Conservation (phyloP, 1,284 basidiomycete genomes). For the Irpex rosettiformis region DNA sequence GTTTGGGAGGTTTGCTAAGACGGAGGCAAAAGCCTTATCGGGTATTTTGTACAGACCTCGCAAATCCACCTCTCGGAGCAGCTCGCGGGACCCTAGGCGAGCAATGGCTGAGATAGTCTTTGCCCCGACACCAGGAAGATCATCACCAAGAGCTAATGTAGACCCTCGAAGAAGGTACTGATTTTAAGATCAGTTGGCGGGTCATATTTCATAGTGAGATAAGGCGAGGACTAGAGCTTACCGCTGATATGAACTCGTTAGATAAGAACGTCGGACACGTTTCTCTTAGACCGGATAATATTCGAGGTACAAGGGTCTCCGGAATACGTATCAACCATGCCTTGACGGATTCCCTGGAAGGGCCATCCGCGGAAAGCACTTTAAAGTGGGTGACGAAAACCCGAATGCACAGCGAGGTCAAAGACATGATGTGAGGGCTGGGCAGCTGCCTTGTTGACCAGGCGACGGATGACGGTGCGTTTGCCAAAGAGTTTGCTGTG, state of each 20-base stretch:
- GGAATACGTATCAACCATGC: conserved; percentile 46
- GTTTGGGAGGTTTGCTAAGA: conserved; percentile 41
- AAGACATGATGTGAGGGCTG: conserved; percentile 29
- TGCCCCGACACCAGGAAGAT: conserved; percentile 49
- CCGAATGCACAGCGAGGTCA: conserved; percentile 48
- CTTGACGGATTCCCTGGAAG: conserved; percentile 37
- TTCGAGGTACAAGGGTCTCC: conserved; percentile 44
- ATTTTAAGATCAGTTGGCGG: not conserved
- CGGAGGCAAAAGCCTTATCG: conserved; percentile 48
- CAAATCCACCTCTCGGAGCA: conserved; percentile 48
- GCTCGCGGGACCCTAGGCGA: conserved; percentile 24
- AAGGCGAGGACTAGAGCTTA: conserved; percentile 26
- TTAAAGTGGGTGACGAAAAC: conserved; percentile 47
- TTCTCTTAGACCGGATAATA: conserved; percentile 48
- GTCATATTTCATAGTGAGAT: not conserved
- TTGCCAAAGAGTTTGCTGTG: conserved; percentile 29
- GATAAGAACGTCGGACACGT: conserved; percentile 42
- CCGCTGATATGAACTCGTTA: conserved; percentile 56
- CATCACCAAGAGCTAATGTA: conserved; percentile 40
- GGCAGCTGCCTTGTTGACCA: conserved; percentile 43
- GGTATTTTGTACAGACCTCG: conserved; percentile 48
- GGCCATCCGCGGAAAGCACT: conserved; percentile 35
- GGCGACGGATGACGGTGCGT: conserved; percentile 46
- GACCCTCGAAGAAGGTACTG: conserved; percentile 61
- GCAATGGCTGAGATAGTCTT: conserved; percentile 46